phyloP scores from a whole-genome alignment of 1,139 yeast genomes.

The Hyphopichia fennica region DNA sequence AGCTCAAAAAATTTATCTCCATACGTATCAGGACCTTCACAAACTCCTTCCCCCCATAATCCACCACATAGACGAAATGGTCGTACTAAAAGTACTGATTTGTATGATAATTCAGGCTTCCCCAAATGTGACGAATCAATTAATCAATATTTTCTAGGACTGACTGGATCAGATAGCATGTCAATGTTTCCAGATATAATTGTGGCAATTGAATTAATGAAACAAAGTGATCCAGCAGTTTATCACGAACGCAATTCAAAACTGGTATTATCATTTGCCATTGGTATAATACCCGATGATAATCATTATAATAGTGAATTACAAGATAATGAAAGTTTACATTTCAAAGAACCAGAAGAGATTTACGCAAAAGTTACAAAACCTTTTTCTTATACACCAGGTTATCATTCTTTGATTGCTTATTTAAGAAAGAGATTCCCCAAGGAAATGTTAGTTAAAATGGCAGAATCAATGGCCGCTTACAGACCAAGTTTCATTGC shows the following conservation, averaged over 20 bases:
- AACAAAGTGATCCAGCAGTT: conserved; percentile 39
- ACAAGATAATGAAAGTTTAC: conserved; percentile 15
- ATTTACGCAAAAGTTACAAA: conserved; percentile 70
- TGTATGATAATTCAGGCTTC: conserved; percentile 8
- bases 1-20: conserved; percentile 8
- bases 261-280: conserved; percentile 54
- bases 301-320: conserved; percentile 15
- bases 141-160: conserved; percentile 62
- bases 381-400: conserved; percentile 89
- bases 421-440: conserved; percentile 74
- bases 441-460: conserved; percentile 67
- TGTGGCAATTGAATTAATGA: conserved; percentile 46
- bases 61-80: too few species aligned
- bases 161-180: conserved; percentile 32
- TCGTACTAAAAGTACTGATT: conserved; percentile 1
- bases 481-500: conserved; percentile 93
- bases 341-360: conserved; percentile 70
- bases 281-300: conserved; percentile 49
- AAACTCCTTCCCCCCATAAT: conserved; percentile 11
- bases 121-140: conserved; percentile 47
- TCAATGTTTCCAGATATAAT: conserved; percentile 57
- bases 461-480: conserved; percentile 87
- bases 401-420: conserved; percentile 78
- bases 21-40: conserved; percentile 13
- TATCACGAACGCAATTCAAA: conserved; percentile 39